Evolutionary conservation across 2,329 filamentous ascomycete species (phyloP).

Genomic region (Atkinsonella hypoxylon): DNA sequence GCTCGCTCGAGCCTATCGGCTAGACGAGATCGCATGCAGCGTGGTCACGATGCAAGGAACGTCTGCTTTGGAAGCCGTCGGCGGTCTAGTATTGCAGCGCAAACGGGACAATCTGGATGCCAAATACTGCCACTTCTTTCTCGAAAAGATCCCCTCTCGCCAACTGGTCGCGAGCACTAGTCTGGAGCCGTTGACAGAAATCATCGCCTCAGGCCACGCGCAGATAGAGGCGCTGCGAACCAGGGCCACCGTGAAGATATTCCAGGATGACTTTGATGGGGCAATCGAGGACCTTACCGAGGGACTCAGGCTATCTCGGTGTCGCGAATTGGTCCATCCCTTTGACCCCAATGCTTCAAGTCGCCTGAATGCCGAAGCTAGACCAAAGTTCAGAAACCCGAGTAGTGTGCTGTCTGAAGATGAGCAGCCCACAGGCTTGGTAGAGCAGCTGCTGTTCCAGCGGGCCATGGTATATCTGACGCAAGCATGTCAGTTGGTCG

Average conservation of each 20-base stretch:
- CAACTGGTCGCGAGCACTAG: constrained; percentile 63
- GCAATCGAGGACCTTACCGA: constrained; percentile 59
- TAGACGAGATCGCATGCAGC: constrained; percentile 75
- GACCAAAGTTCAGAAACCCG: background rate
- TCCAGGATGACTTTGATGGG: constrained; percentile 62
- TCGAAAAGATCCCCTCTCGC: constrained; percentile 73
- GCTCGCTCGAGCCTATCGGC: constrained; percentile 62
- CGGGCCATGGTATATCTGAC: constrained; percentile 61
- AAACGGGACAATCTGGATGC: constrained; percentile 58
- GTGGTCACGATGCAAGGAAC: constrained; percentile 76
- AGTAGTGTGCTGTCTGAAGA: constrained; percentile 26
- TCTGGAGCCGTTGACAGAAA: constrained; percentile 51
- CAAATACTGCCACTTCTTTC: constrained; percentile 85
- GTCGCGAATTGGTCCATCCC: constrained; percentile 11
- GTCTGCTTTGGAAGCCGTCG: constrained; percentile 66
- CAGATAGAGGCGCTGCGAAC: constrained; percentile 61
- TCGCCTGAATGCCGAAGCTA: background rate
- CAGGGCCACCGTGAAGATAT: constrained; percentile 59
- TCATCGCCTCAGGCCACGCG: constrained; percentile 50
- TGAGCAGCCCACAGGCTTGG: constrained; percentile 59
- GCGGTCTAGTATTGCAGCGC: constrained; percentile 58
- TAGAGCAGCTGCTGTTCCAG: constrained; percentile 65
- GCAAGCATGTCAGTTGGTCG: constrained; percentile 55
- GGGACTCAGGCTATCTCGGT: constrained; percentile 45
- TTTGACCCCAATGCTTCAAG: background rate